phyloP scores from a whole-genome alignment of 176 grass and related monocot species.

The Puccinellia tenuiflora region DNA sequence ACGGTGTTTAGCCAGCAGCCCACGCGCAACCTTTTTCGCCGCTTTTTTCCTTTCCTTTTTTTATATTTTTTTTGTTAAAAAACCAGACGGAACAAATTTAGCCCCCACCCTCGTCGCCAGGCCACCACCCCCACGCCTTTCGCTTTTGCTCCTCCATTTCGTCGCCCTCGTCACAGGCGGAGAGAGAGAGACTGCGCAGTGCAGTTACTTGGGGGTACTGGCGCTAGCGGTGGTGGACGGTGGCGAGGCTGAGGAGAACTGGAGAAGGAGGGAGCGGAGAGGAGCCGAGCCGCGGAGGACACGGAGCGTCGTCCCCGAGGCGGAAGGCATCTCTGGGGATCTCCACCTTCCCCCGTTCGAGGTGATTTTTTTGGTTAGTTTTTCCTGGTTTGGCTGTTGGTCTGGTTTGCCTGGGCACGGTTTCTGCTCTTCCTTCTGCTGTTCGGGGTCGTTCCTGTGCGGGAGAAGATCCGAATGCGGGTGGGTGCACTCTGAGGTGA shows the following conservation, averaged over 20 bases:
- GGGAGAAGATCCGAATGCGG: constrained; percentile 29
- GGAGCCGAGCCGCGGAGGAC: constrained; percentile 8
- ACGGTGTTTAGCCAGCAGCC: not conserved
- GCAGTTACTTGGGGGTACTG: constrained; percentile 18
- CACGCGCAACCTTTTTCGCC: not conserved
- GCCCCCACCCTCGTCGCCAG: constrained; percentile 1
- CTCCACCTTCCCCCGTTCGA: constrained; percentile 25
- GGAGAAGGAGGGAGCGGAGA: no score
- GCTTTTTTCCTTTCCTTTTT: not conserved
- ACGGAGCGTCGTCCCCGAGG: not conserved
- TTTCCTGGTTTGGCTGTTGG: not conserved
- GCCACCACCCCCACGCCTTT: constrained; percentile 21
- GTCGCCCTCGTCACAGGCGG: constrained; percentile 19
- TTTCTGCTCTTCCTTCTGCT: not conserved
- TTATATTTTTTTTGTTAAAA: not conserved
- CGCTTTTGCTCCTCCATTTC: constrained; percentile 29
- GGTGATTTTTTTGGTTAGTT: constrained; percentile 16
- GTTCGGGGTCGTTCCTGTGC: not conserved
- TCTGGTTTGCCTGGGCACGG: constrained; percentile 5
- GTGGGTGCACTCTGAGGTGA: constrained; percentile 5
- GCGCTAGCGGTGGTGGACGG: constrained; percentile 23
- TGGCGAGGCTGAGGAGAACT: not conserved
- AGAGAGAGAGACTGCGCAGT: constrained; percentile 17
- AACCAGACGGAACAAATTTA: constrained; percentile 19
- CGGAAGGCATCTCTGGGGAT: constrained; percentile 14